Evolutionary conservation across 169 alveolate species (phyloP), one percentile per base, ranked within the genome.

Genomic region (Plasmodium knowlesi): DNA sequence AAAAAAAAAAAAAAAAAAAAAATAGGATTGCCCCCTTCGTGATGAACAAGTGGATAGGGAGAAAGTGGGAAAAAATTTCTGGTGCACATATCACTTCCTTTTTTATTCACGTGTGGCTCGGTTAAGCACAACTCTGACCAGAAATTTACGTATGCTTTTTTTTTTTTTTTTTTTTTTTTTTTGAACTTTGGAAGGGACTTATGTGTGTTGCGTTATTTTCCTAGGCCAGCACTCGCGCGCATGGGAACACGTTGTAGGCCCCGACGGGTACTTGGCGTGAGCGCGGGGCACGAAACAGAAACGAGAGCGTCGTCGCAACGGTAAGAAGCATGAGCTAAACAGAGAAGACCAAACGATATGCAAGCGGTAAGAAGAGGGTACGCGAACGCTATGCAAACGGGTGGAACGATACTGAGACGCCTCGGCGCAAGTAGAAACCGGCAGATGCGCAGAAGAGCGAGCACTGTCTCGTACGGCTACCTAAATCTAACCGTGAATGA

Each of bases 381-480:
- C 8, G 61, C 4, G 2, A 50, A 50, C 61, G 61, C 19, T 9
- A 50, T 50, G 61, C 76, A 22, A 6, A 19, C 30, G 74, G 0
- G 14, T 34, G 57, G 32, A 34, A 57, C 22, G 61, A 82, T 82
- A 57, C 41, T 10, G 28, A 82, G 53, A 57, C 72, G 37, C 41
- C 41, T 82, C 10, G 67, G 12, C 22, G 71, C 32, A 54, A 19
- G 67, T 16, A 82, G 22, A 81, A 82, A 6, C 76, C 14, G n/a
- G 41, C 39, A 6, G 39, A 70, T 46, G 39, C 39, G 41, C 53
- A 85, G 57, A 8, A 50, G 34, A 9, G 9, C 39, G 41, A n/a
- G 85, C 34, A 85, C 53, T 14, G 70, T 76, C 1, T 85, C 93
- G 10, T 85, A 85, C 61, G 93, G 93, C n/a, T 85, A 85, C 67